Evolutionary conservation across 2,329 filamentous ascomycete species (phyloP), one percentile per base, ranked within the genome.

Genomic region (Clonostachys chloroleuca): DNA sequence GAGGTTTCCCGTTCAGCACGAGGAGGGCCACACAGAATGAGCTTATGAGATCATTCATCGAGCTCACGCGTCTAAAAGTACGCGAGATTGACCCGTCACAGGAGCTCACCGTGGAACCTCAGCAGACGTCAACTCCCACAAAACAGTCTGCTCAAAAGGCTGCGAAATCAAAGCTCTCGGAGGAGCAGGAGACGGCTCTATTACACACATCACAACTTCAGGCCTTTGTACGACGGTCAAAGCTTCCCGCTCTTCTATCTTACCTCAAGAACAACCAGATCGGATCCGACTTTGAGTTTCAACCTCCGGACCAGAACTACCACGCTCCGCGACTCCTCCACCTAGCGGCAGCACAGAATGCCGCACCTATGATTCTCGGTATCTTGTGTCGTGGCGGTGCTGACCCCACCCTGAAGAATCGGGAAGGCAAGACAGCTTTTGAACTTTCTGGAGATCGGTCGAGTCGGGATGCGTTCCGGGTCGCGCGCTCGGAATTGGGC

Each of bases 1-100:
- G 94, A 47, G 86, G 89, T 0, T 96, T 99, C 52, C 94, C 94
- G 0, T 99, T 99, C 65, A 96, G 80, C 63, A 99, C 94, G 9
- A 81, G 91, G 12, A 78, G 94, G 48, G 90, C 94, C 1, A 99
- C 94, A 0, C 92, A 97, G 60, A 89, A 87, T 43, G 94, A 99
- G 65, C 82, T 99, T 0, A 94, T 97, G 87, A 83, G 92, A 37
- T 87, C 87, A 1, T 99, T 96, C 58, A 87, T 95, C 52, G 94
- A 99, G 69, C 77, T 99, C 34, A 99, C 94, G 0, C 78, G 94
- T 14, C 78, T 96, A 14, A 96, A 99, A 66, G 78, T 96, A 42
- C 83, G 82, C 43, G 86, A 88, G 51, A 79, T 97, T 30, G 79
- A 89, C 49, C 20, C 37, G n/a, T 18, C 64, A 34, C 77, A 70